Percentiles rank a stretch among this genome's conserved stretches.
These are phyloP conservation scores for Meripilus lineatus DNA, from an alignment of 1,284 basidiomycete genomes.

Conservation along the genomic window DNA sequence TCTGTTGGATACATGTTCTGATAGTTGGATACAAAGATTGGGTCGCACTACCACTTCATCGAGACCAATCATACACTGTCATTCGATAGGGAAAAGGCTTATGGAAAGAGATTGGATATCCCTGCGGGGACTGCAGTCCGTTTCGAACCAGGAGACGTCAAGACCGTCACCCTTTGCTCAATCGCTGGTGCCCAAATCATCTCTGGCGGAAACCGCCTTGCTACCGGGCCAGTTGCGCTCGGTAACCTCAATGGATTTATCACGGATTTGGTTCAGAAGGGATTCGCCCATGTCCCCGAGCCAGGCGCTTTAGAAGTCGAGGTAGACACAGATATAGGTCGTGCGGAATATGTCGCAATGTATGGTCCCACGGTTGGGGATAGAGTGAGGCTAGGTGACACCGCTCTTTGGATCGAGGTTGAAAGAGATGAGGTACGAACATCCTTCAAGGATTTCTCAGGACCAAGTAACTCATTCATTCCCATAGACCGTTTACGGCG, in stretches of 20 bases:
- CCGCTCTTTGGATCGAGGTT: constrained; percentile 88
- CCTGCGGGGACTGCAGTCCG: constrained; percentile 92
- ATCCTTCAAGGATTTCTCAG: neutral
- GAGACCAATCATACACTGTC: constrained; percentile 82
- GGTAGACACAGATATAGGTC: constrained; percentile 49
- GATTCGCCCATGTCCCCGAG: constrained; percentile 62
- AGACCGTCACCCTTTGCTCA: constrained; percentile 79
- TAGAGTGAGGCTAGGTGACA: constrained; percentile 85
- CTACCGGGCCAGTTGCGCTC: constrained; percentile 49
- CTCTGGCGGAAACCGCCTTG: constrained; percentile 79
- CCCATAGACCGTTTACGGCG: constrained; percentile 74
- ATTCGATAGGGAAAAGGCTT: constrained; percentile 81
- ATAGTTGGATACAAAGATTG: constrained; percentile 54
- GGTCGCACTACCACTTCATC: constrained; percentile 92
- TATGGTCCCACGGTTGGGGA: constrained; percentile 95
- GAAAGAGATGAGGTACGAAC: constrained; percentile 76
- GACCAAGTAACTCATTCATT: neutral
- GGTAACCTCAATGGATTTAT: constrained; percentile 44
- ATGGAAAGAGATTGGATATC: constrained; percentile 89
- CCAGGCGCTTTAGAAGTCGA: constrained; percentile 46
- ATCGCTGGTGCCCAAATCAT: constrained; percentile 75
- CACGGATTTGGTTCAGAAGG: constrained; percentile 38
- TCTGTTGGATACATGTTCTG: neutral
- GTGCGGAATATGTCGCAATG: constrained; percentile 83
- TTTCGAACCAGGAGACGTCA: constrained; percentile 92